Evolutionary conservation across 257 asterid genomes (phyloP).

Genomic region (Cruciata laevipes): DNA sequence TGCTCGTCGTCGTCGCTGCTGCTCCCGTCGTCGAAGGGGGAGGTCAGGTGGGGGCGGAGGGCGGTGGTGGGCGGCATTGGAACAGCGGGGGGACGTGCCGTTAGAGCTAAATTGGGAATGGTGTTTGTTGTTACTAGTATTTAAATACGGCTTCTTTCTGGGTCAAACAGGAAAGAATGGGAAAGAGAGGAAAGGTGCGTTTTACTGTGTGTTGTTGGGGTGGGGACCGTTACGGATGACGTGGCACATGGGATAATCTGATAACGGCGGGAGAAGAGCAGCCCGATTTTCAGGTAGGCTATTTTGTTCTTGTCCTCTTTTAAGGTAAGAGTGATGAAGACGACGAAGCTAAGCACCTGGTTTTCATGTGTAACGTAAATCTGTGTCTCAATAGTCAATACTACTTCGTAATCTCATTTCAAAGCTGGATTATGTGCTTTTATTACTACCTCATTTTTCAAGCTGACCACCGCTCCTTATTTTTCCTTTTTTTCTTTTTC

Average conservation of each 20-base stretch:
- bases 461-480: not conserved
- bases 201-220: not conserved
- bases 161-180: not conserved
- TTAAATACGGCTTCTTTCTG: not conserved
- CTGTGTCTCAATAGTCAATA: not conserved
- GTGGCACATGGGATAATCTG: conserved; percentile 5
- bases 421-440: too few relatives aligned
- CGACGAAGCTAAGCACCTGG: too few relatives aligned
- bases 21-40: conserved; percentile 10
- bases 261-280: not conserved
- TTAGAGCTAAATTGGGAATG: conserved; percentile 21
- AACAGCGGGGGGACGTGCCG: not conserved
- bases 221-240: conserved; percentile 19
- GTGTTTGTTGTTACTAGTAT: too few relatives aligned
- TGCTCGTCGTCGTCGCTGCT: conserved; percentile 20
- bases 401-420: too few relatives aligned
- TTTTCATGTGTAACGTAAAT: not conserved
- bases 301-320: not conserved
- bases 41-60: not conserved
- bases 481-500: too few relatives aligned
- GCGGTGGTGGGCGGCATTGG: conserved; percentile 13
- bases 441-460: not conserved
- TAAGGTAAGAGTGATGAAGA: not conserved
- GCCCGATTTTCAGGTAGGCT: not conserved
- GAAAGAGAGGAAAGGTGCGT: not conserved